Evolutionary conservation across 345 rosid species (phyloP).

Genomic region (Moricandia arvensis): DNA sequence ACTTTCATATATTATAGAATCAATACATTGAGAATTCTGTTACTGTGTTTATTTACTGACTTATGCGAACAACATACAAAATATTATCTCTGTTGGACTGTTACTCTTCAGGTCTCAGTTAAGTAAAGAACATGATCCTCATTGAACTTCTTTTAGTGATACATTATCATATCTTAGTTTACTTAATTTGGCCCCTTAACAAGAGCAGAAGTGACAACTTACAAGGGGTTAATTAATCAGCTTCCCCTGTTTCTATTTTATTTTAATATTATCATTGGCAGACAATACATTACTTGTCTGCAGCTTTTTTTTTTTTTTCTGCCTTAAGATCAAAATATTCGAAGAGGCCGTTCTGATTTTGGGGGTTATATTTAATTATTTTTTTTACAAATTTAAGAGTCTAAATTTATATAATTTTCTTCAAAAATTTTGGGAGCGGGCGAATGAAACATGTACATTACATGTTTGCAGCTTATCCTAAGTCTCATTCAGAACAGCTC

Average conservation of each 20-base stretch:
- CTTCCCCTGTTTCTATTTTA: not conserved
- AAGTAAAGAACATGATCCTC: not conserved
- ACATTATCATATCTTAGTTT: no score
- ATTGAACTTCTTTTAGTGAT: not conserved
- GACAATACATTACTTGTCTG: not conserved
- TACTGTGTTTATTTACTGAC: not conserved
- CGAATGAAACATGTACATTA: not conserved
- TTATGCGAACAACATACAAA: not conserved
- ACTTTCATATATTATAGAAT: no score
- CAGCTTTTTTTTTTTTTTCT: not conserved
- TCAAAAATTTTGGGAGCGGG: no score
- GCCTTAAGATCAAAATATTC: not conserved
- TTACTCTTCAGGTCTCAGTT: not conserved
- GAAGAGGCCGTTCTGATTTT: not conserved
- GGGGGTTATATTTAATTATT: no score
- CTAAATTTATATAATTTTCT: no score
- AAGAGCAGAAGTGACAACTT: no score
- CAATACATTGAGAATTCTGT: no score
- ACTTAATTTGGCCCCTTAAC: no score
- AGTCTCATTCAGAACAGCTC: no score
- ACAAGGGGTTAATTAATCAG: no score
- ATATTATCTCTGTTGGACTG: not conserved
- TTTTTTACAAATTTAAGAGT: no score
- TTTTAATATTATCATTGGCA: not conserved
- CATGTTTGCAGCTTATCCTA: not conserved